Percentiles rank a stretch among this genome's conserved stretches.
Conservation (phyloP, 345 rosid species). For the Camelina sativa region DNA sequence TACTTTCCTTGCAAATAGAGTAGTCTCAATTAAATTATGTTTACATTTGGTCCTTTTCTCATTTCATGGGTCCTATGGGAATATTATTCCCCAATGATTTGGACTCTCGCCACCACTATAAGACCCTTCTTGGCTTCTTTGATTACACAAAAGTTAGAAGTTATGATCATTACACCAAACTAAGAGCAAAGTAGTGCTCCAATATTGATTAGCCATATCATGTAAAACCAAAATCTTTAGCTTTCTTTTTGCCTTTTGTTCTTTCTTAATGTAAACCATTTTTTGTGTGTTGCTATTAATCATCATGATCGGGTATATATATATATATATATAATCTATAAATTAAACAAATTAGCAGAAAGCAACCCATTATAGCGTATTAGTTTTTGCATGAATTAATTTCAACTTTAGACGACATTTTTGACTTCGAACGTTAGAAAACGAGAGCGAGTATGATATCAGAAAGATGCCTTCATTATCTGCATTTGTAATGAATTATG, state of each 20-base stretch:
- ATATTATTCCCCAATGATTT: conserved; percentile 52
- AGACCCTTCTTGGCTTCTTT: conserved; percentile 26
- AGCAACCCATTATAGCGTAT: conserved; percentile 13
- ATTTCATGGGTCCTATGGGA: conserved; percentile 37
- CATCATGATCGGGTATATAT: conserved; percentile 1
- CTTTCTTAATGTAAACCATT: neutral
- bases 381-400: conserved; percentile 17
- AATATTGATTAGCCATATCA: conserved; percentile 25
- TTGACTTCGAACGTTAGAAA: conserved; percentile 36
- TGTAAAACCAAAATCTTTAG: conserved; percentile 29
- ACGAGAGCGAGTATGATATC: conserved; percentile 13
- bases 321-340: neutral
- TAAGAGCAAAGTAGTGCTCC: conserved; percentile 39
- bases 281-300: conserved; percentile 10
- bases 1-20: conserved; percentile 49
- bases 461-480: conserved; percentile 24
- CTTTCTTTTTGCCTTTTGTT: conserved; percentile 24
- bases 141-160: conserved; percentile 36
- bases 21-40: conserved; percentile 33
- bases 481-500: conserved; percentile 9
- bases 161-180: conserved; percentile 41
- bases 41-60: conserved; percentile 30
- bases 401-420: conserved; percentile 43
- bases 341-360: conserved; percentile 19
- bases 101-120: conserved; percentile 37